A percentile compares a stretch with the other conserved stretches of the same genome.
These are phyloP conservation scores for Fusarium multiceps DNA, from an alignment of 2,329 filamentous ascomycete genomes.

Conservation along the genomic window DNA sequence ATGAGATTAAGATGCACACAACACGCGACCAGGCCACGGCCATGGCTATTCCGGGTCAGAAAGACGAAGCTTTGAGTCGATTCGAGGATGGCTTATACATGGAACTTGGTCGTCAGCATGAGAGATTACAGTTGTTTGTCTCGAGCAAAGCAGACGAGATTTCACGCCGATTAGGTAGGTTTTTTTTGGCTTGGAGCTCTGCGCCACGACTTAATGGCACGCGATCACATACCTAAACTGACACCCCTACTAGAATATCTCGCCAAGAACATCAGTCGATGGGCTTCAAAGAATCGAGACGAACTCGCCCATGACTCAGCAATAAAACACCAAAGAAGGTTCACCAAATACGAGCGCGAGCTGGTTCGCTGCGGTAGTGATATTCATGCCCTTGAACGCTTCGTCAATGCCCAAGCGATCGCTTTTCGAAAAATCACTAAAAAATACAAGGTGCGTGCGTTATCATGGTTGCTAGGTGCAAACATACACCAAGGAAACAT, in stretches of 20 bases:
- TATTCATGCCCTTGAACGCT: constrained; percentile 75
- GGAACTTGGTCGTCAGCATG: constrained; percentile 79
- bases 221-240: constrained; percentile 39
- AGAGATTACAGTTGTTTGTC: constrained; percentile 82
- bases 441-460: constrained; percentile 71
- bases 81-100: constrained; percentile 79
- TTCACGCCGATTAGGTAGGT: constrained; percentile 72
- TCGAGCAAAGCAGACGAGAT: constrained; percentile 84
- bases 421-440: constrained; percentile 87
- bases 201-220: constrained; percentile 26
- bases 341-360: constrained; percentile 65
- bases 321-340: constrained; percentile 62
- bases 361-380: constrained; percentile 74
- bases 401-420: constrained; percentile 77
- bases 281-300: constrained; percentile 54
- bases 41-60: constrained; percentile 79
- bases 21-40: constrained; percentile 75
- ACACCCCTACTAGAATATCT: constrained; percentile 58
- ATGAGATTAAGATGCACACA: constrained; percentile 84
- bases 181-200: neutral
- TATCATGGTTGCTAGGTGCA: neutral
- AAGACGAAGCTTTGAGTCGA: constrained; percentile 65
- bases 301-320: constrained; percentile 49
- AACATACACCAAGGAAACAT: neutral
- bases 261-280: constrained; percentile 59